These are phyloP conservation scores for Hordeum marinum DNA, from an alignment of 176 grass and related monocot species.

Conservation along the genomic window DNA sequence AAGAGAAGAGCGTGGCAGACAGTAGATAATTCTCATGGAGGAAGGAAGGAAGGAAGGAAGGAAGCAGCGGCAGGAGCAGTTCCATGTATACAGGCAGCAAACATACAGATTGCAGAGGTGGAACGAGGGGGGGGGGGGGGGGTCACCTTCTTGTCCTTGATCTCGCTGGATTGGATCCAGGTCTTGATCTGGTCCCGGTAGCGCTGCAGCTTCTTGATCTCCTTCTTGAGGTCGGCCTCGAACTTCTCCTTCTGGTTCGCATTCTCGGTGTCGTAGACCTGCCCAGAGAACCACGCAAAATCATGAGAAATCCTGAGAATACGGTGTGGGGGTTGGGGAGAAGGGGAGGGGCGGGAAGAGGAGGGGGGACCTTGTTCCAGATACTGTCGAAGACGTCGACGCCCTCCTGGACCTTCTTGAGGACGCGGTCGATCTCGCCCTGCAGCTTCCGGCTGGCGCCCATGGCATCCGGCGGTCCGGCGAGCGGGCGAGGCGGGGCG, in stretches of 20 bases:
- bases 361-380: conserved; percentile 72
- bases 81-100: neutral
- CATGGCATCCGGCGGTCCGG: conserved; percentile 40
- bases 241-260: conserved; percentile 99
- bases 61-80: neutral
- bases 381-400: conserved; percentile 99
- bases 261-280: conserved; percentile 99
- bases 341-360: neutral
- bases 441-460: conserved; percentile 91
- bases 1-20: neutral
- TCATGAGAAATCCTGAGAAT: neutral
- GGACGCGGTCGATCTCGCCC: conserved; percentile 98
- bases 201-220: conserved; percentile 98
- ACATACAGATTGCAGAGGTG: too few relatives aligned
- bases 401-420: conserved; percentile 99
- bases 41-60: too few relatives aligned
- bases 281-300: neutral
- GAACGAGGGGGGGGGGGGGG: too few relatives aligned
- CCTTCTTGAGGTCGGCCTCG: conserved; percentile 98
- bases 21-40: neutral
- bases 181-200: conserved; percentile 99
- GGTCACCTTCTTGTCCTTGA: conserved; percentile 98
- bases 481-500: too few relatives aligned
- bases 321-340: neutral
- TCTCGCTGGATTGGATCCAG: conserved; percentile 99